phyloP scores from a whole-genome alignment of 108 stramenopile species.

The Pinguiococcus pyrenoidosus region DNA sequence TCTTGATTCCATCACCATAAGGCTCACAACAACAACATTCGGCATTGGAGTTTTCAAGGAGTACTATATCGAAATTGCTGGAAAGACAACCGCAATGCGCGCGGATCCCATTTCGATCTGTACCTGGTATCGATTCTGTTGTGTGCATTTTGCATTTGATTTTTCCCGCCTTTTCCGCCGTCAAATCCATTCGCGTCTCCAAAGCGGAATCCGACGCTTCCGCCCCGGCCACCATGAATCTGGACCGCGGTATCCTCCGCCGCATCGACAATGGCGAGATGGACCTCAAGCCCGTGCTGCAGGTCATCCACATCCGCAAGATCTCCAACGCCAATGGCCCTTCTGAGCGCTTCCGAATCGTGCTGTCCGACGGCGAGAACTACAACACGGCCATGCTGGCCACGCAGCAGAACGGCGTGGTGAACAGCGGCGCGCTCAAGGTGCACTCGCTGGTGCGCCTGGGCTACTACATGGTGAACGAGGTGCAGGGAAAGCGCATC shows the following conservation, averaged over 20 bases:
- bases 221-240: no score
- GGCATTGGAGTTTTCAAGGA: no score
- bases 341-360: conserved; percentile 32
- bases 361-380: conserved; percentile 64
- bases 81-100: no score
- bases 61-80: no score
- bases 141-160: no score
- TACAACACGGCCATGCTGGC: conserved; percentile 74
- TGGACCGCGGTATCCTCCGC: not conserved
- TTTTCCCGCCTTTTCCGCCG: no score
- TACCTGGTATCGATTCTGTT: no score
- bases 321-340: conserved; percentile 7
- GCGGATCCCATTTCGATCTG: no score
- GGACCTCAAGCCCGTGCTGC: not conserved
- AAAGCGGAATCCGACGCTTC: no score
- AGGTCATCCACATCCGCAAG: conserved; percentile 32
- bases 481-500: conserved; percentile 49
- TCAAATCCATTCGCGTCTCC: no score
- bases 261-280: not conserved
- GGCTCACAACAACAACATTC: no score
- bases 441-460: conserved; percentile 41
- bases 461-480: conserved; percentile 60
- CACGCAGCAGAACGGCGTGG: conserved; percentile 62
- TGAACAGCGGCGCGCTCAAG: conserved; percentile 35
- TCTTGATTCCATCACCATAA: no score